A percentile compares a stretch with the other conserved stretches of the same genome.
Conservation (phyloP, 306 rosid species). For the Dryas alaskensis region DNA sequence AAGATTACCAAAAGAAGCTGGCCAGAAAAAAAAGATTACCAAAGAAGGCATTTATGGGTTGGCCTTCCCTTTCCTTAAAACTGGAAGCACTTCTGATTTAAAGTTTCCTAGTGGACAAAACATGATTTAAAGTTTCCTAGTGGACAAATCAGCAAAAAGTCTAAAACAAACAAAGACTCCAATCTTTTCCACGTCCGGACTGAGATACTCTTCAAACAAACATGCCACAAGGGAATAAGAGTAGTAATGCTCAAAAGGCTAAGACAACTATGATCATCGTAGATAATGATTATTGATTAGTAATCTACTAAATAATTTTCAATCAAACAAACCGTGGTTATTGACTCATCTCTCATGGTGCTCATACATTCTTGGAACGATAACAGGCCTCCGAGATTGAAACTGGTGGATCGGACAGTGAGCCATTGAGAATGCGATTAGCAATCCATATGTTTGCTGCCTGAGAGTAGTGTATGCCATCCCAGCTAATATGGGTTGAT, state of each 20-base stretch:
- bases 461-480: constrained; percentile 83
- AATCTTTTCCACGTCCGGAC: neutral
- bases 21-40: neutral
- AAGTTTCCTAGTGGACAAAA: neutral
- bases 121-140: neutral
- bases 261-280: neutral
- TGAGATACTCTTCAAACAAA: neutral
- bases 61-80: neutral
- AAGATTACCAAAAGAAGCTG: neutral
- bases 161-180: neutral
- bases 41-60: too few species aligned
- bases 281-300: neutral
- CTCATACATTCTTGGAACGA: constrained; percentile 8
- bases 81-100: neutral
- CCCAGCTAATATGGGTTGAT: constrained; percentile 73
- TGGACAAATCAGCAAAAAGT: neutral
- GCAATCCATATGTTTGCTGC: constrained; percentile 69
- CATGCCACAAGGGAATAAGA: neutral
- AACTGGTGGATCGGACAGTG: constrained; percentile 68
- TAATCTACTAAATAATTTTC: neutral
- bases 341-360: neutral
- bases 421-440: constrained; percentile 47
- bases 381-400: constrained; percentile 57
- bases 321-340: neutral
- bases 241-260: neutral